Base-by-base conservation (phyloP, 148 eudicot genomes). In the Cornus controversa region DNA sequence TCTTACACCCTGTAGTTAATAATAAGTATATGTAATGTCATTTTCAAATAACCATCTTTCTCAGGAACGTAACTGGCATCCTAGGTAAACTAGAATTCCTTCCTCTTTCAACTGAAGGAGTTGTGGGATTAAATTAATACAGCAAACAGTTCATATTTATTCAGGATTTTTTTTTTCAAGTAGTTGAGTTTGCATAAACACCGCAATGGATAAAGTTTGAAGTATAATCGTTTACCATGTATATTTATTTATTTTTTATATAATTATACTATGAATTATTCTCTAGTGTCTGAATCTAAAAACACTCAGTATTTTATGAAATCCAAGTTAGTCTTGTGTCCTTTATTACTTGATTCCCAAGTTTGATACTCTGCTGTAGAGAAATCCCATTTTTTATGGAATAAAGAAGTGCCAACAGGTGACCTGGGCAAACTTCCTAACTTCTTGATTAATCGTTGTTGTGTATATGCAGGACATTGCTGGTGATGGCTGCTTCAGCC, bases 401-500 rank as follows among this genome's bases (percentile, higher is more conserved):
- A 22, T 14, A 31, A 6, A 23, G 47, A 16, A 9, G 37, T 63
- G 47, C 75, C 27, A 28, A 64, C 1, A 18, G 6, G 25, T 74
- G 36, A 53, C 31, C 66, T 34, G 22, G 8, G 28, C 42, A 4
- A 27, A 64, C 10, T 27, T 9, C 40, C 53, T 37, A 74, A 15
- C 18, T 54, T 53, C 2, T 53, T 29, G 57, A 31, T 79, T 67
- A 70, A 67, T 73, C 20, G 2, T 29, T 15, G 3, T 79, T 57
- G 34, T 62, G 42, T 37, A n/a, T 42, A 60, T 75, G 70, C 88
- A 95, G 97, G 98, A 95, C 57, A 95, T 95, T 79, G 98, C 96
- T 26, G 74, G 93, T 81, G 97, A 95, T 74, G 98, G 98, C 29
- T 91, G 97, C 83, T 95, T 95, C 90, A 95, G 98, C 88, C 90